Evolutionary conservation across 257 asterid genomes (phyloP), one percentile per base, ranked within the genome.

Genomic region (Haberlea rhodopensis): DNA sequence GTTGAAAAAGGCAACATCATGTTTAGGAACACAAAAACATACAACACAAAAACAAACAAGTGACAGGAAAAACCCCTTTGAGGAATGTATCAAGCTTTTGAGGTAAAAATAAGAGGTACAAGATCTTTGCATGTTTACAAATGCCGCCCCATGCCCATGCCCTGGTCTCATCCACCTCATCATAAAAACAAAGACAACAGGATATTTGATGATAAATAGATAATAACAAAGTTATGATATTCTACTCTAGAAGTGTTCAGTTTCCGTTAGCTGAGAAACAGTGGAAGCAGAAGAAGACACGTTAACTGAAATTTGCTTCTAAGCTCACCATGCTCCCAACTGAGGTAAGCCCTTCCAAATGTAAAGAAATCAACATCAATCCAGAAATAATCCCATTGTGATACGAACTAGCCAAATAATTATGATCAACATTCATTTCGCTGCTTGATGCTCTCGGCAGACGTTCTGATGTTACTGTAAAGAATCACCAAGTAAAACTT

Each of bases 351-450:
- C 71, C 74, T 59, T 77, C 77, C 82, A 87, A 67, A 73, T 79
- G 75, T 63, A 86, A 48, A 43, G 89, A 81, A 65, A 94, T 72
- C 84, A 90, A 77, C 72, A 78, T 56, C 25, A 94, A 73, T 71
- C 99, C 99, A 55, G 97, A 80, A 72, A 94, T 71, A 55, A 87
- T 90, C 64, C 97, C 99, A 32, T 81, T 83, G 81, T 90, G 99
- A 75, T 94, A 90, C 3, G 89, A 77, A 77, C 99, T 94, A 26
- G 92, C 97, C 81, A 94, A 74, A 75, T 80, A 81, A 69, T 76
- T 78, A 78, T 94, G 96, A 76, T 83, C 80, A 77, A 87, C 81
- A 78, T 80, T 76, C 75, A 66, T 53, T 63, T 69, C 70, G 57
- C 60, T 75, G 62, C 68, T 77, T 52, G 77, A 60, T 55, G 73